These are phyloP conservation scores for Diaporthe citri DNA, from an alignment of 2,329 filamentous ascomycete genomes.

Conservation along the genomic window DNA sequence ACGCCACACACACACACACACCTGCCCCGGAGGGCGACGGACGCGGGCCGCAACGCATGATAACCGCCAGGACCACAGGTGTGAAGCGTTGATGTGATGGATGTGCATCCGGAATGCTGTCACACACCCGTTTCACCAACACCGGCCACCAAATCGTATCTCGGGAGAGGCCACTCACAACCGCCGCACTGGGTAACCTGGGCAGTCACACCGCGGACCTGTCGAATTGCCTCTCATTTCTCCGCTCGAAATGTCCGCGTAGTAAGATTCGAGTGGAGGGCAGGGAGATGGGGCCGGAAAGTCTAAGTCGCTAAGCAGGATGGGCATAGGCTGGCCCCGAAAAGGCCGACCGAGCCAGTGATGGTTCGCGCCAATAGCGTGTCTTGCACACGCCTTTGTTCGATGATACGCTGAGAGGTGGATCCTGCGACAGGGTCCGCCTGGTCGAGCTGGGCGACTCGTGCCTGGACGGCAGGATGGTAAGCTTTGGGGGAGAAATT, in stretches of 20 bases:
- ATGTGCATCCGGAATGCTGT: neutral
- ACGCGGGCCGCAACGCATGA: neutral
- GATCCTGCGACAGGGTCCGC: constrained; percentile 20
- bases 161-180: neutral
- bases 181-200: neutral
- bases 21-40: neutral
- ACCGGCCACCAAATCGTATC: neutral
- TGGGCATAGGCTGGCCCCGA: neutral
- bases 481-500: constrained; percentile 18
- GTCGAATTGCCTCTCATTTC: neutral
- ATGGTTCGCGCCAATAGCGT: constrained; percentile 21
- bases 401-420: constrained; percentile 23
- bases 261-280: constrained; percentile 17
- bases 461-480: constrained; percentile 14
- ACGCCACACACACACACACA: constrained; percentile 13
- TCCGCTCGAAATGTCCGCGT: neutral
- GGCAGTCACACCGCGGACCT: neutral
- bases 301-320: constrained; percentile 10
- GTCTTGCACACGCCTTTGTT: neutral
- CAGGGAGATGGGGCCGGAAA: neutral
- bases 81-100: constrained; percentile 20
- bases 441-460: neutral
- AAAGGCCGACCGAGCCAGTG: constrained; percentile 11
- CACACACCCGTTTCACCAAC: constrained; percentile 1
- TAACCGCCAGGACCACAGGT: constrained; percentile 1